phyloP scores from a whole-genome alignment of 495 filamentous ascomycete genomes.

The Aspergillus ostianus region DNA sequence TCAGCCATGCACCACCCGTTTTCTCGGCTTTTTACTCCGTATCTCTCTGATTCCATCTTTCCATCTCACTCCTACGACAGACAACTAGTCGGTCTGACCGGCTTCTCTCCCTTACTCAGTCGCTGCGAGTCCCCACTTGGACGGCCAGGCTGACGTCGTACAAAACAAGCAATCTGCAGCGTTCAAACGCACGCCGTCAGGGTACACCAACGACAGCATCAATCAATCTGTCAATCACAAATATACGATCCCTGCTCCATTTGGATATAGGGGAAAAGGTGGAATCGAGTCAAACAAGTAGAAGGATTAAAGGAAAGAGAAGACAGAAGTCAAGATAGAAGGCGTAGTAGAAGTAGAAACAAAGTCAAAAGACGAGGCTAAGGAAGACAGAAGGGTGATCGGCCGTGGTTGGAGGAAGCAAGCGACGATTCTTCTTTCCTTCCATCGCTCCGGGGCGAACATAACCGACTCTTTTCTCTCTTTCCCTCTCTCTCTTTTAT shows the following conservation, averaged over 20 bases:
- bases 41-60: too few relatives aligned
- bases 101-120: too few relatives aligned
- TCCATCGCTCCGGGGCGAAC: neutral
- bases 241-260: neutral
- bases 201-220: neutral
- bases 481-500: too few relatives aligned
- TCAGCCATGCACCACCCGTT: neutral
- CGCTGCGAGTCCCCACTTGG: neutral
- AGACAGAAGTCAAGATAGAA: neutral
- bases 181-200: slow-evolving; percentile 1
- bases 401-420: too few relatives aligned
- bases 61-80: too few relatives aligned
- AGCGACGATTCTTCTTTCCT: neutral
- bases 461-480: too few relatives aligned
- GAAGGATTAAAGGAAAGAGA: neutral
- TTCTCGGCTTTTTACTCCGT: too few relatives aligned
- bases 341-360: too few relatives aligned
- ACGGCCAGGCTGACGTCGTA: neutral
- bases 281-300: neutral
- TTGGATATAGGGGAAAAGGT: neutral
- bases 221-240: slow-evolving; percentile 3
- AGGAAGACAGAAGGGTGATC: too few relatives aligned
- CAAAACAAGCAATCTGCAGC: slow-evolving; percentile 2
- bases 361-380: too few relatives aligned
- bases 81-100: too few relatives aligned